These are phyloP conservation scores for Phytophthora sojae DNA, from an alignment of 352 stramenopile species.

Conservation along the genomic window DNA sequence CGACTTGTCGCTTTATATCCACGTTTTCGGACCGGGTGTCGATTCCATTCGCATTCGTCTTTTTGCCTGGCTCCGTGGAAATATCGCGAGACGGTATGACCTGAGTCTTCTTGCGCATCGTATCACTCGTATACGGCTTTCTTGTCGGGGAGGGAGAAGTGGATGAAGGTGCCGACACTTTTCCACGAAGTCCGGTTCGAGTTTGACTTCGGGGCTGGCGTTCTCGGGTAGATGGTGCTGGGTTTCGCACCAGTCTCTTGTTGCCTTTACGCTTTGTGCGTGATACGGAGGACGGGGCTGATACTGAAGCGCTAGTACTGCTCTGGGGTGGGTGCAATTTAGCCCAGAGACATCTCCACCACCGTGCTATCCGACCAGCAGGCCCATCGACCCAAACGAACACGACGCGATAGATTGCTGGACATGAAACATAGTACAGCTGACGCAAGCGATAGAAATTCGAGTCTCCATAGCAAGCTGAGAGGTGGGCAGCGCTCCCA, in stretches of 20 bases:
- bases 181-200: slow-evolving; percentile 16
- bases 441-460: slow-evolving; percentile 45
- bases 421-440: slow-evolving; percentile 42
- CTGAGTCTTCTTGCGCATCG: slow-evolving; percentile 6
- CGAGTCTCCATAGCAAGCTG: slow-evolving; percentile 26
- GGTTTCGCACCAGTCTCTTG: slow-evolving; percentile 9
- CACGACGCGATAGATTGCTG: slow-evolving; percentile 41
- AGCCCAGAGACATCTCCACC: slow-evolving; percentile 36
- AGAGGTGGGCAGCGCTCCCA: slow-evolving; percentile 4
- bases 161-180: slow-evolving; percentile 6
- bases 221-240: neutral
- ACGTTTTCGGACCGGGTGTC: neutral
- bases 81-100: neutral
- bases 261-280: slow-evolving; percentile 8
- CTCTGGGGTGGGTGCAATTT: neutral
- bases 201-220: slow-evolving; percentile 1
- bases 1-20: neutral
- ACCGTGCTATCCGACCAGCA: slow-evolving; percentile 38
- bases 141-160: slow-evolving; percentile 18
- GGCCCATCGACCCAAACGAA: slow-evolving; percentile 50
- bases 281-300: neutral
- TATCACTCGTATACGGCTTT: slow-evolving; percentile 5
- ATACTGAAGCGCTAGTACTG: neutral
- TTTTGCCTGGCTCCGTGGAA: neutral
- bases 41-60: neutral